Percentiles rank a stretch among this genome's conserved stretches.
phyloP scores from a whole-genome alignment of 768 basidiomycete genomes.

The Nidularia pulvinata region DNA sequence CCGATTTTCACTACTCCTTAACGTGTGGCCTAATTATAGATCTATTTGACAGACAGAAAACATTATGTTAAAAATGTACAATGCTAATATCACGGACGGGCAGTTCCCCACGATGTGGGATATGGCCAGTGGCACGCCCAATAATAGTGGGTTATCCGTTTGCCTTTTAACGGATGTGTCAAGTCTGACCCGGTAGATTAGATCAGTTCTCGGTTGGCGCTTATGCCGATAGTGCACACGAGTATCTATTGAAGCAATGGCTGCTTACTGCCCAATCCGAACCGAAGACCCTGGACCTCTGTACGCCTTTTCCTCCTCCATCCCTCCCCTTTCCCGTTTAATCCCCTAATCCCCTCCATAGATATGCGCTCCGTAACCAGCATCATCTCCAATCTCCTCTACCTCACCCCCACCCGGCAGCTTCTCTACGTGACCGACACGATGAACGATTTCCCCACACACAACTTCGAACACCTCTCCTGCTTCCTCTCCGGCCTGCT shows the following conservation, averaged over 20 bases:
- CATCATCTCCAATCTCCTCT: conserved; percentile 53
- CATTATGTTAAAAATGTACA: conserved; percentile 49
- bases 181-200: conserved; percentile 7
- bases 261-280: conserved; percentile 57
- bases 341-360: conserved; percentile 26
- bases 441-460: conserved; percentile 24
- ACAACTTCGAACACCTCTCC: conserved; percentile 59
- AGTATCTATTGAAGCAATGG: conserved; percentile 73
- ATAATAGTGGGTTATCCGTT: conserved; percentile 31
- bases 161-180: too few relatives aligned
- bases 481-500: conserved; percentile 68
- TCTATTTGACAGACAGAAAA: conserved; percentile 38
- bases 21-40: conserved; percentile 5
- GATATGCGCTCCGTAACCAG: conserved; percentile 49
- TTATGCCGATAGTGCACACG: conserved; percentile 65
- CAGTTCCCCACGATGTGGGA: conserved; percentile 59
- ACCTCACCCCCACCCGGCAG: conserved; percentile 47
- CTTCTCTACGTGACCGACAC: conserved; percentile 60
- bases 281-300: conserved; percentile 49
- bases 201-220: conserved; percentile 51
- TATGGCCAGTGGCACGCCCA: conserved; percentile 37
- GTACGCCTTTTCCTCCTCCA: conserved; percentile 35
- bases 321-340: conserved; percentile 28
- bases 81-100: conserved; percentile 40
- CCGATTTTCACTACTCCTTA: not conserved